Base-by-base conservation (phyloP, 768 basidiomycete genomes). In the Suillus decipiens region DNA sequence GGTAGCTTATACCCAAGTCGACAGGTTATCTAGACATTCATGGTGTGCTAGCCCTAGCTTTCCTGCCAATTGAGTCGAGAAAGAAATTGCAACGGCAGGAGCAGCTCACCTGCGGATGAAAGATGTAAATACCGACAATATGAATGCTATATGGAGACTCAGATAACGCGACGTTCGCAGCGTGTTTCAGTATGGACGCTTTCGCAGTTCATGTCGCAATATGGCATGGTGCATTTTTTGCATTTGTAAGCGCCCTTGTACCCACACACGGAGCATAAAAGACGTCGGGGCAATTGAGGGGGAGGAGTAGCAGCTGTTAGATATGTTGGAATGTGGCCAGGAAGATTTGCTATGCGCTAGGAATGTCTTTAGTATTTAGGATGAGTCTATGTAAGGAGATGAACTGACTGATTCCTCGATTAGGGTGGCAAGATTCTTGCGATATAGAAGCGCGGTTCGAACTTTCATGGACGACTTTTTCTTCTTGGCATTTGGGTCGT, bases 391-490 rank as follows among this genome's bases (percentile, higher is more conserved):
- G 53, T 33, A 6, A 36, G 36, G 37, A 22, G 41, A 42, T 24
- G n/a, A 41, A 81, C 90, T 66, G 68, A 93, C 93, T 61, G 90
- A 89, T 79, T 94, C 93, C 22, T 92, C 90, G 31, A 95, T 76
- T 59, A 93, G 80, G 7, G 86, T 81, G 4, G 84, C 77, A 15
- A 95, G 80, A 66, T 85, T 92, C 76, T 95, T 95, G 67, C 89
- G 87, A 75, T 95, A 95, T 51, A 95, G 75, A 41, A 95, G 79
- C 22, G 93, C 90, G 34, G 87, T 86, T 63, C 93, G 83, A 62
- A 95, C 86, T 67, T 84, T 89, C 86, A 90, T 91, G 4, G 85
- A 89, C 14, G 90, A 89, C 73, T 93, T 93, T 78, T 89, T 92
- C 81, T 86, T 89, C 59, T 76, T 73, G 0, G 73, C 74, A 43